phyloP scores from a whole-genome alignment of 768 basidiomycete species.

The Austroboletus eburneus region DNA sequence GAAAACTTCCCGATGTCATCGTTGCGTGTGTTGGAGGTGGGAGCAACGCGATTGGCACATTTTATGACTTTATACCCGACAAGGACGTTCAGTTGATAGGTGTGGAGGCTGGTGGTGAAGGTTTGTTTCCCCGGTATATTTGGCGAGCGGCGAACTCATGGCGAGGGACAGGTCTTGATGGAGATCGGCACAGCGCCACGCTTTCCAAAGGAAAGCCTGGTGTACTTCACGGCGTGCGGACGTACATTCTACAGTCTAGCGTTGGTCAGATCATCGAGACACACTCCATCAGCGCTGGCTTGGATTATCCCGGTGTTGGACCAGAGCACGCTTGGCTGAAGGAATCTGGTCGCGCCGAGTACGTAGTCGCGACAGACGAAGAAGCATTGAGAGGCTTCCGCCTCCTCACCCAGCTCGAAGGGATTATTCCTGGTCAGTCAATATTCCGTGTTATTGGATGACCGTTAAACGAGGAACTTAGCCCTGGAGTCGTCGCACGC shows the following conservation, averaged over 20 bases:
- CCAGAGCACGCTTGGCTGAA: constrained; percentile 98
- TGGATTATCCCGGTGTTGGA: constrained; percentile 97
- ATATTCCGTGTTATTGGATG: not conserved
- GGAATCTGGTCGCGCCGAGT: constrained; percentile 90
- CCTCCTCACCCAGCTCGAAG: constrained; percentile 87
- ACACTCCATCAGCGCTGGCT: constrained; percentile 93
- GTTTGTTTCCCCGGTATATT: constrained; percentile 35
- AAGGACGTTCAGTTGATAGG: constrained; percentile 83
- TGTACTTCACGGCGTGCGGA: constrained; percentile 93
- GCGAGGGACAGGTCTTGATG: constrained; percentile 55
- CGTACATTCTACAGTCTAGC: constrained; percentile 86
- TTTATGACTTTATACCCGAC: constrained; percentile 94
- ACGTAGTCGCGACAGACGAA: constrained; percentile 90
- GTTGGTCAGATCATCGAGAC: constrained; percentile 96
- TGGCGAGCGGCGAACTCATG: constrained; percentile 9
- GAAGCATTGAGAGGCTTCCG: constrained; percentile 91
- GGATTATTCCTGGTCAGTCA: constrained; percentile 86
- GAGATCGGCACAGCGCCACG: constrained; percentile 88
- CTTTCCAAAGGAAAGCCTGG: constrained; percentile 88
- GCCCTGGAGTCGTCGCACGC: constrained; percentile 96
- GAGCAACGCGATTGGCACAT: constrained; percentile 95
- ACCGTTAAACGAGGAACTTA: constrained; percentile 26
- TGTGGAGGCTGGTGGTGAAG: constrained; percentile 98
- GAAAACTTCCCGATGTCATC: constrained; percentile 90
- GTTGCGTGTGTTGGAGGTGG: constrained; percentile 98